Conservation (phyloP, 176 grass and related monocot species). For the Panicum miliaceum region DNA sequence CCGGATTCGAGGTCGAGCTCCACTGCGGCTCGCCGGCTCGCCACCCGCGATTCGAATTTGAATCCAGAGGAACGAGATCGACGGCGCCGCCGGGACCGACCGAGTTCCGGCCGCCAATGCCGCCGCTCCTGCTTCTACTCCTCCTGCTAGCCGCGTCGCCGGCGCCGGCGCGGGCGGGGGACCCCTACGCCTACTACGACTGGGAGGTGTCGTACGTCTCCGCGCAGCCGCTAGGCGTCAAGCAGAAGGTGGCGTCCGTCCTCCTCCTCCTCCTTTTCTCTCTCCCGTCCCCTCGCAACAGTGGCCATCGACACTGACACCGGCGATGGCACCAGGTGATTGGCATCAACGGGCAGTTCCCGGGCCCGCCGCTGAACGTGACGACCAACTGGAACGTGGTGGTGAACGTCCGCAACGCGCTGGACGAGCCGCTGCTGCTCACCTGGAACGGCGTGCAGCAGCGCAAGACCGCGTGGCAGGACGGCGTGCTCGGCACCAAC, state of each 20-base stretch:
- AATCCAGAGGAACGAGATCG: slow-evolving; percentile 4
- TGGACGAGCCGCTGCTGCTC: slow-evolving; percentile 94
- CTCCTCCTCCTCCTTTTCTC: not conserved
- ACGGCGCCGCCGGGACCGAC: not conserved
- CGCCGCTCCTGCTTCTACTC: not conserved
- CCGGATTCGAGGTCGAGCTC: not conserved
- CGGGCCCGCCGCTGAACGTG: slow-evolving; percentile 76
- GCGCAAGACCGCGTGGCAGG: slow-evolving; percentile 80
- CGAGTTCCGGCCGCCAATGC: slow-evolving; percentile 29
- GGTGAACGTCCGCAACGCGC: slow-evolving; percentile 78
- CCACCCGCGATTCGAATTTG: not conserved
- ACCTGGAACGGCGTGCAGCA: slow-evolving; percentile 92
- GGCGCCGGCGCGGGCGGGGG: slow-evolving; percentile 48
- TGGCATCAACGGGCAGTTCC: slow-evolving; percentile 79
- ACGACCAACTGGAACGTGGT: slow-evolving; percentile 97
- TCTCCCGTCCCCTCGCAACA: not conserved
- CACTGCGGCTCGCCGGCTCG: not conserved
- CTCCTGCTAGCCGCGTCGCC: not conserved
- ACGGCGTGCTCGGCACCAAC: slow-evolving; percentile 86
- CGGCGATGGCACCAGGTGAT: slow-evolving; percentile 56
- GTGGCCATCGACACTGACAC: not conserved
- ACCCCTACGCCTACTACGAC: slow-evolving; percentile 89
- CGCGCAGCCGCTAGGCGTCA: slow-evolving; percentile 71
- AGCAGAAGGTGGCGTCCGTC: slow-evolving; percentile 63
- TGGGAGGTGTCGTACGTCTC: slow-evolving; percentile 85